Base-by-base conservation (phyloP, 345 rosid genomes). In the Cochlearia excelsa region DNA sequence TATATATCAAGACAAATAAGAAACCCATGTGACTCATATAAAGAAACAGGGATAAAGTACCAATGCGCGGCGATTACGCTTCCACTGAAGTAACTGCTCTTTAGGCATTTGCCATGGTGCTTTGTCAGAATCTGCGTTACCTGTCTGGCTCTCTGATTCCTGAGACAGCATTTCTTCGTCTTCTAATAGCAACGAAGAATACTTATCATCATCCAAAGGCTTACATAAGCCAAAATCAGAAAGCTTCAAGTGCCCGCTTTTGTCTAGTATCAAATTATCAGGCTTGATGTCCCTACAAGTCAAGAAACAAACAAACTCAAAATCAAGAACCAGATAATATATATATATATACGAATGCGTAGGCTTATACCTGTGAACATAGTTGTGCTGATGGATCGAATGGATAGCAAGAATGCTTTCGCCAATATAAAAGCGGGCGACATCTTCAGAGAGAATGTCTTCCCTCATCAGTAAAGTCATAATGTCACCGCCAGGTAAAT, bases 191-290 rank as follows among this genome's bases (percentile, higher is more conserved):
- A 90, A 76, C 51, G 89, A 45, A 42, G 99, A 86, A 78, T 86
- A 93, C 68, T 88, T 93, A 40, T 83, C 93, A 40, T 83, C 93
- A 79, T 88, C 94, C 10, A 93, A 80, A 63, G 99, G 93, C 80
- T 93, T 93, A 75, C 97, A 93, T 77, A 93, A 78, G 11, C 99
- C 99, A 81, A 93, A 93, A 80, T 93, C 99, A 50, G 99, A 93
- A 64, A 93, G 99, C 87, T 93, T 93, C 78, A 93, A 62, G 76
- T 93, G 97, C 51, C 99, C 99, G 74, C 81, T 81, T 81, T 75
- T 84, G 77, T 93, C 95, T 73, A 93, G 78, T 55, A 93, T 89
- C 71, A 93, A 82, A 74, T 93, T 93, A 64, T 93, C 99, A 54
- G 99, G 99, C 59, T 93, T 93, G 68, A 93, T 87, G 74, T 93